These are phyloP conservation scores for Rhodotorula graminis DNA, from an alignment of 768 basidiomycete genomes.

Conservation along the genomic window DNA sequence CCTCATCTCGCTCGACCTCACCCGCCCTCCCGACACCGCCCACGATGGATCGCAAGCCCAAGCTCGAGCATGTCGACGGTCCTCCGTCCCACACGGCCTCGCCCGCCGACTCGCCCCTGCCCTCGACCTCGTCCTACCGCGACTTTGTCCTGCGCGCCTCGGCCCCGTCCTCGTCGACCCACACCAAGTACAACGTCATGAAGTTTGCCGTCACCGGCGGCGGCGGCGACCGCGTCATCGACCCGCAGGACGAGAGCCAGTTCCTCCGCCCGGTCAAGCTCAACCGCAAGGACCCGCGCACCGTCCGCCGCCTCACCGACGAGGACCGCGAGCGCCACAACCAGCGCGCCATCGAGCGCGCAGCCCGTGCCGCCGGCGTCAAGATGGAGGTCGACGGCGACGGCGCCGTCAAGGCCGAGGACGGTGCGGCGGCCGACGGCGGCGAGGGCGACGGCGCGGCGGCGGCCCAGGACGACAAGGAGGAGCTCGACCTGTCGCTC, in stretches of 20 bases:
- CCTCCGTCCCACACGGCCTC: not conserved
- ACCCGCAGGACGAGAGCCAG: slow-evolving; percentile 61
- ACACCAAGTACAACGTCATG: slow-evolving; percentile 90
- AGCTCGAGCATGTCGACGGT: not conserved
- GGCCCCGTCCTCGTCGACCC: slow-evolving; percentile 42
- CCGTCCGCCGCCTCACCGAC: slow-evolving; percentile 34
- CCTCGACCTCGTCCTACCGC: slow-evolving; percentile 13
- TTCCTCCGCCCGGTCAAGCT: slow-evolving; percentile 76
- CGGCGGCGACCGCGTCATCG: slow-evolving; percentile 52
- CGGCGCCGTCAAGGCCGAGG: not conserved
- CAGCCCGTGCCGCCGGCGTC: not conserved
- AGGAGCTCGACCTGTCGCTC: slow-evolving; percentile 28
- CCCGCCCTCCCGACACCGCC: not conserved
- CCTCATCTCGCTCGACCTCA: not conserved
- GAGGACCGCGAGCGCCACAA: slow-evolving; percentile 31
- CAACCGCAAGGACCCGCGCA: slow-evolving; percentile 73
- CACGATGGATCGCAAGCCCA: slow-evolving; percentile 13
- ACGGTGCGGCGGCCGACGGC: slow-evolving; percentile 5
- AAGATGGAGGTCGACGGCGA: slow-evolving; percentile 22
- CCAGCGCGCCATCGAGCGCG: slow-evolving; percentile 12
- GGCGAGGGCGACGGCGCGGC: not conserved
- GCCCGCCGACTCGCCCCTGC: slow-evolving; percentile 1
- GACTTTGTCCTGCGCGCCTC: slow-evolving; percentile 19
- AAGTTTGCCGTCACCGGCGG: slow-evolving; percentile 58
- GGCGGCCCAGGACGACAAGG: slow-evolving; percentile 11